Conservation (phyloP, 139 green algal species). For the Picocystis salinarum region DNA sequence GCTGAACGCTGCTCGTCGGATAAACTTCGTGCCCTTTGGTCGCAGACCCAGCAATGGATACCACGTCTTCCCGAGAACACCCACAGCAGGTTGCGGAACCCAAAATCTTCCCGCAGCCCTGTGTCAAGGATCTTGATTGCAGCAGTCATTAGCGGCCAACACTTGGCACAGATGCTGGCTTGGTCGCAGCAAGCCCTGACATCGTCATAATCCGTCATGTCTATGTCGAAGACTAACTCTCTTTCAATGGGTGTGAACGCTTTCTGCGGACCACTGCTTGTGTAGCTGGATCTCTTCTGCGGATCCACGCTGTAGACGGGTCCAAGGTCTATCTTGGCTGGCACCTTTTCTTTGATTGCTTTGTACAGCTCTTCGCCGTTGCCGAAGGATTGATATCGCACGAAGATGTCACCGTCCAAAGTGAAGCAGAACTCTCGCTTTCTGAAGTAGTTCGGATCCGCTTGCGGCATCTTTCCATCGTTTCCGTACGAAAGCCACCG, state of each 20-base stretch:
- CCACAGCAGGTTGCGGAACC: constrained; percentile 89
- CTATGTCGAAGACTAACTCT: constrained; percentile 97
- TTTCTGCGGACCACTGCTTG: constrained; percentile 1
- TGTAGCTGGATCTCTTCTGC: constrained; percentile 35
- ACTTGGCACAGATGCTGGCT: constrained; percentile 71
- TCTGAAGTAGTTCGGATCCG: constrained; percentile 49
- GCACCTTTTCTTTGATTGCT: constrained; percentile 44
- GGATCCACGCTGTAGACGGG: constrained; percentile 89
- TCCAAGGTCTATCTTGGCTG: constrained; percentile 94
- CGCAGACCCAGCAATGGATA: constrained; percentile 94
- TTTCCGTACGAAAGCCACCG: constrained; percentile 84
- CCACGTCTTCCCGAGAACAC: constrained; percentile 89
- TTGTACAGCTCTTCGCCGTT: constrained; percentile 42
- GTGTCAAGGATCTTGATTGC: constrained; percentile 75
- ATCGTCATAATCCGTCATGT: constrained; percentile 97
- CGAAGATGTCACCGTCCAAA: constrained; percentile 87
- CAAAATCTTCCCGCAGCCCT: constrained; percentile 78
- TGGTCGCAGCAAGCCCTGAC: constrained; percentile 73
- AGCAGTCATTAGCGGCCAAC: constrained; percentile 89
- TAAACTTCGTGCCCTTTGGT: constrained; percentile 36
- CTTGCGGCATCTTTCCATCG: constrained; percentile 52
- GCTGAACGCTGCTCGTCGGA: constrained; percentile 65
- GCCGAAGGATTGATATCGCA: constrained; percentile 94
- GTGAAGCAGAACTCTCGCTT: constrained; percentile 95
- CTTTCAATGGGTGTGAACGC: constrained; percentile 66